phyloP scores from a whole-genome alignment of 1,284 basidiomycete species.

The Phellinidium pouzarii region DNA sequence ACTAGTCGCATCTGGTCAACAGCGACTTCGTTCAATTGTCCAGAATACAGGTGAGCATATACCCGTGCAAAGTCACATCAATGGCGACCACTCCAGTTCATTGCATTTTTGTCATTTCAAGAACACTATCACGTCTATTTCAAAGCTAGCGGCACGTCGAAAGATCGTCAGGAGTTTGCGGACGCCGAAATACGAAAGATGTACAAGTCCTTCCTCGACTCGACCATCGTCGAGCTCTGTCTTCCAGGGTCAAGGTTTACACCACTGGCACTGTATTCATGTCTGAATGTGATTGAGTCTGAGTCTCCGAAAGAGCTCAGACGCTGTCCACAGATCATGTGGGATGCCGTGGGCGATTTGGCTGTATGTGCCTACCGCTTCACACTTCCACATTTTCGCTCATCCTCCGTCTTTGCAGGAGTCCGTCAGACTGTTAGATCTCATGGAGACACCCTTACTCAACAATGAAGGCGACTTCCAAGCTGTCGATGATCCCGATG shows the following conservation, averaged over 20 bases:
- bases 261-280: slow-evolving; percentile 51
- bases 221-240: slow-evolving; percentile 70
- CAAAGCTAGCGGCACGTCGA: slow-evolving; percentile 19
- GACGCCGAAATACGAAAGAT: slow-evolving; percentile 50
- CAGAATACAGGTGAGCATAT: slow-evolving; percentile 13
- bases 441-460: slow-evolving; percentile 15
- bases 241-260: slow-evolving; percentile 63
- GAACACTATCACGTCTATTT: slow-evolving; percentile 10
- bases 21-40: slow-evolving; percentile 12
- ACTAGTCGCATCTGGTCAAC: slow-evolving; percentile 53
- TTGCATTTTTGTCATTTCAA: not conserved
- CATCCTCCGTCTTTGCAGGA: slow-evolving; percentile 4
- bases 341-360: slow-evolving; percentile 72
- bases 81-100: not conserved
- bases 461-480: slow-evolving; percentile 39
- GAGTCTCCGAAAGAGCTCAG: slow-evolving; percentile 64
- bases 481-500: slow-evolving; percentile 40
- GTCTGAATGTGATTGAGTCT: slow-evolving; percentile 59
- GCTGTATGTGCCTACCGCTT: slow-evolving; percentile 39
- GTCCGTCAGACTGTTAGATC: slow-evolving; percentile 14
- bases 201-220: slow-evolving; percentile 70
- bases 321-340: slow-evolving; percentile 67
- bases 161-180: slow-evolving; percentile 45
- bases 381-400: not conserved
- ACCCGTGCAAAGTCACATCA: not conserved